phyloP scores from a whole-genome alignment of 2,329 filamentous ascomycete species.

The Aureobasidium subglaciale region DNA sequence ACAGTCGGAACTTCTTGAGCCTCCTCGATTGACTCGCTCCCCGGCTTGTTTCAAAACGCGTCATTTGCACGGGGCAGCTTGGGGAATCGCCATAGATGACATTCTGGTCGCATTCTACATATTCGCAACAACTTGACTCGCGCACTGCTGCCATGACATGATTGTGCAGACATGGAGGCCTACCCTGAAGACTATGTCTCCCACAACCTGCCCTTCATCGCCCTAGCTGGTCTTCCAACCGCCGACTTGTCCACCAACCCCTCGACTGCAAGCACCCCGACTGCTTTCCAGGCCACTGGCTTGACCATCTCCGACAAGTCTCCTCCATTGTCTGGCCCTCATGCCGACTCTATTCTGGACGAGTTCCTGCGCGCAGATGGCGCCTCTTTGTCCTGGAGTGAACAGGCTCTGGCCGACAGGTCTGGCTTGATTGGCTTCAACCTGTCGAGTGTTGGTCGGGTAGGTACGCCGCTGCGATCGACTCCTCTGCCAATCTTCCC shows the following conservation, averaged over 20 bases:
- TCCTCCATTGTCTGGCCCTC: constrained; percentile 56
- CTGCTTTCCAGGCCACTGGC: constrained; percentile 38
- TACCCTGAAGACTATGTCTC: constrained; percentile 73
- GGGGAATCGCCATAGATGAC: not conserved
- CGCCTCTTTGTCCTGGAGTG: constrained; percentile 59
- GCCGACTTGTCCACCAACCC: not conserved
- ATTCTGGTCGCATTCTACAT: not conserved
- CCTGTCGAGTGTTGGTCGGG: constrained; percentile 70
- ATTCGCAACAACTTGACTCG: not conserved
- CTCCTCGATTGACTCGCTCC: not conserved
- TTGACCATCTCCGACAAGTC: constrained; percentile 64
- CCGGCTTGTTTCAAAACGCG: constrained; percentile 1
- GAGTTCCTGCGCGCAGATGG: constrained; percentile 62
- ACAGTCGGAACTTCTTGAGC: no score
- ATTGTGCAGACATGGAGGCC: constrained; percentile 58
- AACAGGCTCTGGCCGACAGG: constrained; percentile 43
- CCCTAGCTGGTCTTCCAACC: constrained; percentile 64
- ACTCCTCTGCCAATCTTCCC: not conserved
- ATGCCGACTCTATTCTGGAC: constrained; percentile 57
- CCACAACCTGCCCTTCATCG: constrained; percentile 78
- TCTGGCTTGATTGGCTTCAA: constrained; percentile 52
- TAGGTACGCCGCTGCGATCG: constrained; percentile 53
- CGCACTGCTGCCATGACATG: not conserved
- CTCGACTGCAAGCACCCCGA: not conserved
- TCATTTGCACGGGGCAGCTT: constrained; percentile 5